These are phyloP conservation scores for Chlamydomonas sp. DNA, from an alignment of 139 green algal genomes.

Conservation along the genomic window DNA sequence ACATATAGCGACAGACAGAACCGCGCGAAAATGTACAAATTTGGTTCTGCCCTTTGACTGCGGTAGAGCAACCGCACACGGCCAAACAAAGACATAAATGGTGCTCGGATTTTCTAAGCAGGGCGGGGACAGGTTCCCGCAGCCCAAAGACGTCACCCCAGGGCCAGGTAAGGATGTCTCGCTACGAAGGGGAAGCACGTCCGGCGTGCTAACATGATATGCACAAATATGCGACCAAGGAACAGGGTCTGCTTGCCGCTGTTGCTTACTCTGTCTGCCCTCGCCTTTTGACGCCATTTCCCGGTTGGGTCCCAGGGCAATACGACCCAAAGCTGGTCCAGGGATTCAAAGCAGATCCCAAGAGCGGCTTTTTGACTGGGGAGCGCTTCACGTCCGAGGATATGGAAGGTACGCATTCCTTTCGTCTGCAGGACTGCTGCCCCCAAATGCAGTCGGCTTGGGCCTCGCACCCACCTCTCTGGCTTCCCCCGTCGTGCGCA, in stretches of 20 bases:
- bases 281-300: not conserved
- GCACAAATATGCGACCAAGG: not conserved
- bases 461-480: too few species aligned
- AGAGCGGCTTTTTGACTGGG: conserved; percentile 52
- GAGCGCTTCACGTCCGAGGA: conserved; percentile 49
- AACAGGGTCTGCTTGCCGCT: not conserved
- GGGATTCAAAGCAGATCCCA: conserved; percentile 17
- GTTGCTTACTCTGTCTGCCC: not conserved
- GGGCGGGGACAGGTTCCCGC: conserved; percentile 21
- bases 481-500: too few species aligned
- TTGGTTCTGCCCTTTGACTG: not conserved
- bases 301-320: too few species aligned
- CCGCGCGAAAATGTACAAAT: too few species aligned
- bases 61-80: not conserved
- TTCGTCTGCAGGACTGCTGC: too few species aligned
- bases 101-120: conserved; percentile 26
- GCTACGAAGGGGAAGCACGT: too few species aligned
- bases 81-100: not conserved
- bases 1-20: too few species aligned
- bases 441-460: too few species aligned
- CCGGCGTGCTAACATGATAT: not conserved
- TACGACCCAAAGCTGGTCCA: not conserved
- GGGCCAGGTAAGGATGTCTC: conserved; percentile 31
- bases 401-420: not conserved
- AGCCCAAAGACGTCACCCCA: conserved; percentile 24